These are phyloP conservation scores for Tuber microsphaerosporum DNA, from an alignment of 495 filamentous ascomycete genomes.

Conservation along the genomic window DNA sequence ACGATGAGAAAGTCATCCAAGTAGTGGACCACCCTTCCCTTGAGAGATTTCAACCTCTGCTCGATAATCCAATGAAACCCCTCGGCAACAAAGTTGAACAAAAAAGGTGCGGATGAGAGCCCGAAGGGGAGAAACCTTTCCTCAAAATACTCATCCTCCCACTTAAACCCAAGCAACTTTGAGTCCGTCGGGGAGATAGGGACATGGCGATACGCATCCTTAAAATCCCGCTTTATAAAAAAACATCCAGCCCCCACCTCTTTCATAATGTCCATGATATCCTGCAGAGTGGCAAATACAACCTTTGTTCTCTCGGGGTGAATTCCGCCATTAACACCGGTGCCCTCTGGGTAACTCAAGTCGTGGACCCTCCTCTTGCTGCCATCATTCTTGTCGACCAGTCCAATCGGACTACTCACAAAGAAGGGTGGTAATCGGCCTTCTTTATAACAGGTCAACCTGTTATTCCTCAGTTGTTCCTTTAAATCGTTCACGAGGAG, in stretches of 20 bases:
- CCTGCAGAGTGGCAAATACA: not conserved
- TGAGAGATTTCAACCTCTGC: not conserved
- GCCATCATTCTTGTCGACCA: conserved; percentile 8
- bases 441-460: not conserved
- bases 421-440: not conserved
- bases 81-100: conserved; percentile 24
- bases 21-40: conserved; percentile 14
- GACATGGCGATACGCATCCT: conserved; percentile 22
- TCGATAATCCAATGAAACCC: conserved; percentile 20
- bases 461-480: not conserved
- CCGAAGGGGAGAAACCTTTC: conserved; percentile 27
- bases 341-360: not conserved
- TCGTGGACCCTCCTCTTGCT: conserved; percentile 1
- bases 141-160: conserved; percentile 8
- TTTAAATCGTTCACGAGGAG: not conserved
- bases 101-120: conserved; percentile 5
- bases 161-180: conserved; percentile 17
- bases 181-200: conserved; percentile 15
- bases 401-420: not conserved
- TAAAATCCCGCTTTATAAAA: conserved; percentile 21
- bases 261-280: not conserved
- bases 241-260: conserved; percentile 3
- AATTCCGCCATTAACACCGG: not conserved
- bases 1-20: conserved; percentile 24
- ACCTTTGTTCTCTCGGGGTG: not conserved